A percentile compares a stretch with the other conserved stretches of the same genome.
Evolutionary conservation across 345 rosid species (phyloP).

Genomic region (Aurinia saxatilis): DNA sequence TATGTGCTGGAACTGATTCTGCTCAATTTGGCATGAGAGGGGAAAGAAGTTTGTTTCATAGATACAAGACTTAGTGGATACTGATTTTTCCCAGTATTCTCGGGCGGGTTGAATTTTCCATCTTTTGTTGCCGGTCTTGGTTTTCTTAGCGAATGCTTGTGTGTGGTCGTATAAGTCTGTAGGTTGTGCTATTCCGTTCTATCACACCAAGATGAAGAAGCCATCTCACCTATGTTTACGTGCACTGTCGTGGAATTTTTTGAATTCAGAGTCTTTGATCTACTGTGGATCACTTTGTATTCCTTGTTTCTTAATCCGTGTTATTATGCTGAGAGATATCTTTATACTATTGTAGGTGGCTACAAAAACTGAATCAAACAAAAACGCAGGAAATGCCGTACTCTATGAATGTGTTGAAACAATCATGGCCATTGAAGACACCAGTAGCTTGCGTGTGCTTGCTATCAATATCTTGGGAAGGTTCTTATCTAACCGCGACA

Average conservation of each 20-base stretch:
- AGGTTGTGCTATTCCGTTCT: slow-evolving; percentile 5
- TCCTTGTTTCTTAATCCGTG: slow-evolving; percentile 2
- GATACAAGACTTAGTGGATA: neutral
- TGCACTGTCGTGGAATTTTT: neutral
- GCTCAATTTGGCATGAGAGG: neutral
- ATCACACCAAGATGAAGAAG: neutral
- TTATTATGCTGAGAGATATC: neutral
- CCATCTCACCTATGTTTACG: slow-evolving; percentile 6
- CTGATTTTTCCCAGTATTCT: neutral
- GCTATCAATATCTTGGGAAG: slow-evolving; percentile 98
- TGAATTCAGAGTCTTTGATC: slow-evolving; percentile 5
- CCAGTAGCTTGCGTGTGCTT: slow-evolving; percentile 93
- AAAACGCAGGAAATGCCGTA: slow-evolving; percentile 99
- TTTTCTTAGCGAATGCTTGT: neutral
- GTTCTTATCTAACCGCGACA: slow-evolving; percentile 97
- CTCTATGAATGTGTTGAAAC: slow-evolving; percentile 97
- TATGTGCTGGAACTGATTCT: neutral
- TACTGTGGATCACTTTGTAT: slow-evolving; percentile 2
- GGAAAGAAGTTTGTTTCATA: neutral
- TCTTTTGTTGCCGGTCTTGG: slow-evolving; percentile 1
- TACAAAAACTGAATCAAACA: slow-evolving; percentile 95
- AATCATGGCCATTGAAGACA: slow-evolving; percentile 96
- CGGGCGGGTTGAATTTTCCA: neutral
- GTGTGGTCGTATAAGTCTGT: neutral
- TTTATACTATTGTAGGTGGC: slow-evolving; percentile 65